These are phyloP conservation scores for Fusarium zealandicum DNA, from an alignment of 2,329 filamentous ascomycete species.

Conservation along the genomic window DNA sequence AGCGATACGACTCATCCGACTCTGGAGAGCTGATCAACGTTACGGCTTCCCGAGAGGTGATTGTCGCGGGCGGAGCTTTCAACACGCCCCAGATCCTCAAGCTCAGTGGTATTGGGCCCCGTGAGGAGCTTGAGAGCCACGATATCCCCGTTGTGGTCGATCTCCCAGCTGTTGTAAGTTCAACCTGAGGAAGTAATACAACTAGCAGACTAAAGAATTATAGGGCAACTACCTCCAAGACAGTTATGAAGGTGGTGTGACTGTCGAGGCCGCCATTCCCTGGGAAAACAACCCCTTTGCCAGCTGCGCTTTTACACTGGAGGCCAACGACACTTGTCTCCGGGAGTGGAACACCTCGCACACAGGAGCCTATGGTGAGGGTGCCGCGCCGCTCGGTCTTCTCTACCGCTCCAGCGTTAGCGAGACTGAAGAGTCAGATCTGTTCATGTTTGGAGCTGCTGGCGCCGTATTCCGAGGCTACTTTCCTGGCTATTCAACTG, in stretches of 20 bases:
- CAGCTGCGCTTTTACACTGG: conserved; percentile 14
- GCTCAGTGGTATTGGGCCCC: conserved; percentile 56
- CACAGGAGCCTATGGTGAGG: conserved; percentile 36
- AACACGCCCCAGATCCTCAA: conserved; percentile 55
- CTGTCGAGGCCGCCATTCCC: conserved; percentile 23
- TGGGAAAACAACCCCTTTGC: conserved; percentile 28
- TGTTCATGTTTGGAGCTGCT: conserved; percentile 43
- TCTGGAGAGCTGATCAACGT: conserved; percentile 15
- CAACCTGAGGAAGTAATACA: too few species aligned
- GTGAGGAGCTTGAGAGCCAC: conserved; percentile 46
- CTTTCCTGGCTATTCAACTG: conserved; percentile 40
- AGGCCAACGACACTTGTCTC: conserved; percentile 45
- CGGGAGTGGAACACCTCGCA: conserved; percentile 40
- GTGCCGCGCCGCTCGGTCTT: conserved; percentile 35
- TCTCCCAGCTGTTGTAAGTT: conserved; percentile 52
- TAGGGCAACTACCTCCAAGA: conserved; percentile 40
- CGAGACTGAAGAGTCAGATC: conserved; percentile 39
- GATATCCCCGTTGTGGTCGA: conserved; percentile 55
- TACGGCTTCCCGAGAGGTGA: conserved; percentile 31
- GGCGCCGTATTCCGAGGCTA: conserved; percentile 41
- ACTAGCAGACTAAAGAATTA: not conserved
- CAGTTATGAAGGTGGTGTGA: conserved; percentile 40
- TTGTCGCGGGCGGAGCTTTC: conserved; percentile 34
- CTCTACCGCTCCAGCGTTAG: conserved; percentile 41
- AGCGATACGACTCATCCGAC: conserved; percentile 18